Percentiles rank a stretch among this genome's conserved stretches.
phyloP scores from a whole-genome alignment of 805 yeast species.

The Maudiozyma serrabonitensis region DNA sequence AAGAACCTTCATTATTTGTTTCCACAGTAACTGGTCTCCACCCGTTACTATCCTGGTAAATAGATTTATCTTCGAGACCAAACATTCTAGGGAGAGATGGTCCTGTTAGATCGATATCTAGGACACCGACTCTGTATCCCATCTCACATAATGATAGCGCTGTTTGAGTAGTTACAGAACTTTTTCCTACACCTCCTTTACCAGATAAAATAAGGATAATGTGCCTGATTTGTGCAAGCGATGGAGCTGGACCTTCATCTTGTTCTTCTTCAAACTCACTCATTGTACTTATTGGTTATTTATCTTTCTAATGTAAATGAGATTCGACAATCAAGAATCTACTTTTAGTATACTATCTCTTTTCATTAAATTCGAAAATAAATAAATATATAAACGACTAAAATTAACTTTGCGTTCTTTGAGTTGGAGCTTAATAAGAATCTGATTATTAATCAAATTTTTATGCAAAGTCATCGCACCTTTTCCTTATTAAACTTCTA shows the following conservation, averaged over 20 bases:
- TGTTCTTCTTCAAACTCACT: slow-evolving; percentile 7
- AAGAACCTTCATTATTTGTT: slow-evolving; percentile 32
- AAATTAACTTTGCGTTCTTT: not conserved
- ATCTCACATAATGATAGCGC: slow-evolving; percentile 68
- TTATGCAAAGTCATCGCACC: not conserved
- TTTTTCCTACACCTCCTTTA: slow-evolving; percentile 96
- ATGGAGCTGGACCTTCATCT: slow-evolving; percentile 19
- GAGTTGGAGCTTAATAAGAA: not conserved
- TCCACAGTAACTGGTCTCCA: slow-evolving; percentile 78
- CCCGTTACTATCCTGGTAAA: slow-evolving; percentile 71
- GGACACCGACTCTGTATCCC: slow-evolving; percentile 82
- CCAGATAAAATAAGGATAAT: slow-evolving; percentile 80
- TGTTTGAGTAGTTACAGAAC: slow-evolving; percentile 88
- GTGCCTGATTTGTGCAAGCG: slow-evolving; percentile 53
- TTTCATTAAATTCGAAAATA: no score
- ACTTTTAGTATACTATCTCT: no score
- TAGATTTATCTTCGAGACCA: slow-evolving; percentile 72
- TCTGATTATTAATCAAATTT: not conserved
- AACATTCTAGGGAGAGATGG: slow-evolving; percentile 96
- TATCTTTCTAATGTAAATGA: not conserved
- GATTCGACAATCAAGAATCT: no score
- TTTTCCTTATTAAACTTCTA: not conserved
- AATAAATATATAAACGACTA: no score
- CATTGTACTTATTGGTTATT: not conserved
- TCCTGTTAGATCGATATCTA: slow-evolving; percentile 93